A percentile compares a stretch with the other conserved stretches of the same genome.
phyloP scores from a whole-genome alignment of 768 basidiomycete species.

The Coprinopsis sp. region DNA sequence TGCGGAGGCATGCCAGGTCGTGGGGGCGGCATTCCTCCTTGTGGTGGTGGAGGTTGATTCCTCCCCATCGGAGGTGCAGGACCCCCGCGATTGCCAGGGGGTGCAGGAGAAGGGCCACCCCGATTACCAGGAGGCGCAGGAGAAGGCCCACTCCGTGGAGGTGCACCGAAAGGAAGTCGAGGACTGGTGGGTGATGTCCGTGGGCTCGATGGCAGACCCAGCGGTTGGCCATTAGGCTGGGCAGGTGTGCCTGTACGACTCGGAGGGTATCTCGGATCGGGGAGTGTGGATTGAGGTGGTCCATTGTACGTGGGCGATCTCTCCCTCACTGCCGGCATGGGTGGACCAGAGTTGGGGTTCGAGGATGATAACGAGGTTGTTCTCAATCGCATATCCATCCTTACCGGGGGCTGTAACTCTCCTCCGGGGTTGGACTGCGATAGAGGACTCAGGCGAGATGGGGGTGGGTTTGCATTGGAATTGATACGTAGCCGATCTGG shows the following conservation, averaged over 20 bases:
- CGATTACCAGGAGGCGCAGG: slow-evolving; percentile 14
- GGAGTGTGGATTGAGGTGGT: slow-evolving; percentile 1
- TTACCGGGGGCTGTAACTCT: slow-evolving; percentile 10
- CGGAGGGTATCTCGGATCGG: slow-evolving; percentile 4
- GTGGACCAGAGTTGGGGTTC: background rate
- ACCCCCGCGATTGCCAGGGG: slow-evolving; percentile 1
- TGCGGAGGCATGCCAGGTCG: background rate
- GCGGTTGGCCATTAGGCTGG: background rate
- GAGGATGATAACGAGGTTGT: background rate
- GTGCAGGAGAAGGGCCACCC: slow-evolving; percentile 14
- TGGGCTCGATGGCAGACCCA: slow-evolving; percentile 2
- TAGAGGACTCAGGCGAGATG: slow-evolving; percentile 32
- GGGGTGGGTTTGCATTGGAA: slow-evolving; percentile 24
- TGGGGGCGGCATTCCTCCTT: slow-evolving; percentile 7
- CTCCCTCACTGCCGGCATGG: background rate
- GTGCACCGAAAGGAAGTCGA: slow-evolving; percentile 1
- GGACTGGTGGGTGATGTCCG: background rate
- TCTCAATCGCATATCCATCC: background rate
- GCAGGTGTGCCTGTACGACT: slow-evolving; percentile 6
- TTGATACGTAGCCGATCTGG: slow-evolving; percentile 29
- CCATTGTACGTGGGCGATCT: background rate
- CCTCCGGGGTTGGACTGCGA: background rate
- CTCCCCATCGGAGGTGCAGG: background rate
- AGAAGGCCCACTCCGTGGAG: slow-evolving; percentile 4
- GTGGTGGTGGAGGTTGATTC: background rate